Evolutionary conservation across 495 filamentous ascomycete species (phyloP), one percentile per base, ranked within the genome.

Genomic region (Tuber aestivum): DNA sequence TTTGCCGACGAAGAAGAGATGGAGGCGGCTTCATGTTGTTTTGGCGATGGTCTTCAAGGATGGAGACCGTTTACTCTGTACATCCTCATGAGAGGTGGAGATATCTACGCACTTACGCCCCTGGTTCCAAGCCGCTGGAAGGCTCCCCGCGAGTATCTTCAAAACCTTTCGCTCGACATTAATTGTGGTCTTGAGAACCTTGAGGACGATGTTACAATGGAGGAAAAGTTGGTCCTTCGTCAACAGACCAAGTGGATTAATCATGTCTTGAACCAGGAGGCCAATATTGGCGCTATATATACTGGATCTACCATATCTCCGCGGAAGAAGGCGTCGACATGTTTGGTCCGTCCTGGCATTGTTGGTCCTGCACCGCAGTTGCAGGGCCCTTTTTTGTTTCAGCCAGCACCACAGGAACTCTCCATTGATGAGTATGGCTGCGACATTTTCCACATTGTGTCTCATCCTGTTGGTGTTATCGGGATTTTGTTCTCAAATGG

Each of bases 241-340:
- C 81, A 83, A 8, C 82, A 83, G 73, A 83, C 77, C 21, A 83
- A 81, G 37, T 83, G 82, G 82, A 80, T 83, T 40, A 81, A 83
- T 41, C 76, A 83, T 70, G 75, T 83, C 0, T 61, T 83, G 42
- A 79, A 77, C 35, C 81, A 83, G 37, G 73, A 83, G 69, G 45
- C 70, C 23, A 77, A 73, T 69, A 38, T 80, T 41, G 68, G 61
- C 7, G 35, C 41, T 3, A 23, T 72, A 12, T 75, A 75, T 35
- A 75, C 71, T 1, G 74, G 61, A 10, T 41, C 69, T n/a, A 56
- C 56, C 21, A 35, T 50, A 35, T 72, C 80, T 1, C 80, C 80
- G 35, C 41, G 72, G 65, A 81, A 75, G 45, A 82, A 72, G 32
- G 56, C 38, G 18, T 71, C 70, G n/a, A 82, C 80, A 16, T 78